These are phyloP conservation scores for Pichia thaimueangensis DNA, from an alignment of 805 yeast genomes.

Conservation along the genomic window DNA sequence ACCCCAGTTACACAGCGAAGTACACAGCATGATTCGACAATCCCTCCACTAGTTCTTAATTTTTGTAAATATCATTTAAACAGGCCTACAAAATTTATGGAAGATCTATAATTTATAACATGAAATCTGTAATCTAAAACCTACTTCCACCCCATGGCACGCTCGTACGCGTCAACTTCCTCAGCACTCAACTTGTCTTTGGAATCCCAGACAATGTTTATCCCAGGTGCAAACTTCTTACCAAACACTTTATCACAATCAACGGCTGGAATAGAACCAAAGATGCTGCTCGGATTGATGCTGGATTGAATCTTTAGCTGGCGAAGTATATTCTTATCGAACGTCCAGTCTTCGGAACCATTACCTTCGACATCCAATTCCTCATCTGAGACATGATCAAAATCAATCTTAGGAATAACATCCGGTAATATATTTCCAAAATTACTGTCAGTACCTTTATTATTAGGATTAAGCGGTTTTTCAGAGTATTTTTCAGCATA, in stretches of 20 bases:
- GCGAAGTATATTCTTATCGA: neutral
- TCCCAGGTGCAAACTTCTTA: slow-evolving; percentile 17
- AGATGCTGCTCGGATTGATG: slow-evolving; percentile 22
- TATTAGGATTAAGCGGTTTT: no score
- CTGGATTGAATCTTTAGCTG: slow-evolving; percentile 2
- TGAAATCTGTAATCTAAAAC: no score
- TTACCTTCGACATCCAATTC: neutral
- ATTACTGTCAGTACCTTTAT: neutral
- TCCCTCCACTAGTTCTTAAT: no score
- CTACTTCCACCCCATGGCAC: slow-evolving; percentile 23
- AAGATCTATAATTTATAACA: no score
- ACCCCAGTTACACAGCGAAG: neutral
- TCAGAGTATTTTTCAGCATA: neutral
- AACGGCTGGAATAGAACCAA: slow-evolving; percentile 21
- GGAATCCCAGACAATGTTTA: slow-evolving; percentile 24
- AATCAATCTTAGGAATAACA: neutral
- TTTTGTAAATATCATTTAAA: no score
- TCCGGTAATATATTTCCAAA: slow-evolving; percentile 3
- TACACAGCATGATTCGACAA: no score
- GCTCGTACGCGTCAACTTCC: slow-evolving; percentile 25
- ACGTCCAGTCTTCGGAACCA: neutral
- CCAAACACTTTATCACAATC: slow-evolving; percentile 23
- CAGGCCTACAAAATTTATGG: no score
- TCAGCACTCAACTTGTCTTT: slow-evolving; percentile 18
- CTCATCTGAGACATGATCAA: neutral